phyloP scores from a whole-genome alignment of 257 asterid species.

The Plantago elongata region DNA sequence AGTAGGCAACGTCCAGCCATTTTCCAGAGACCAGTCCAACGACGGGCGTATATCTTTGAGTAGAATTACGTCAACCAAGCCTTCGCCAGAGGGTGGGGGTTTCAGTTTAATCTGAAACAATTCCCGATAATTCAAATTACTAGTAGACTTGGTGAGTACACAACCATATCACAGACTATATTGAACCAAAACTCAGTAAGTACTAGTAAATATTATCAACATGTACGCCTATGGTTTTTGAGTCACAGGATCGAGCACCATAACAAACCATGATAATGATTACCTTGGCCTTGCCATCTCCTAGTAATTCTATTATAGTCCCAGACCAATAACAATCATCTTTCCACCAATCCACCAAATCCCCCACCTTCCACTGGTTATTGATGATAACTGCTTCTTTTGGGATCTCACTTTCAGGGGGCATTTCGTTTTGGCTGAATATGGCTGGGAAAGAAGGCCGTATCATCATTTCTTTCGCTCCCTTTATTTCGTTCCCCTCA shows the following conservation, averaged over 20 bases:
- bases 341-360: constrained; percentile 65
- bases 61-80: constrained; percentile 35
- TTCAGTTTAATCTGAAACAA: constrained; percentile 52
- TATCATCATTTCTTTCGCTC: constrained; percentile 39
- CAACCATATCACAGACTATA: constrained; percentile 16
- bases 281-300: constrained; percentile 57
- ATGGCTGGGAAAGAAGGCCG: constrained; percentile 66
- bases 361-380: constrained; percentile 68
- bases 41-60: constrained; percentile 75
- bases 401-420: constrained; percentile 27
- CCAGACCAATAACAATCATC: constrained; percentile 66
- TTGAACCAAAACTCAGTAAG: constrained; percentile 7
- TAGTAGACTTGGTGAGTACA: not conserved
- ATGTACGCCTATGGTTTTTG: constrained; percentile 9
- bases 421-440: constrained; percentile 26
- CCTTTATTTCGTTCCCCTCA: constrained; percentile 19
- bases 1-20: constrained; percentile 66
- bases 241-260: not conserved
- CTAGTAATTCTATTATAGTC: constrained; percentile 36
- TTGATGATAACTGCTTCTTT: constrained; percentile 42
- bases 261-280: not conserved
- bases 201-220: constrained; percentile 1
- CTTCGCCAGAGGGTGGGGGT: constrained; percentile 71
- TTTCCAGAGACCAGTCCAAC: constrained; percentile 64
- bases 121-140: constrained; percentile 8